Percentiles rank a stretch among this genome's conserved stretches.
These are phyloP conservation scores for Cytospora chrysosperma DNA, from an alignment of 2,329 filamentous ascomycete species.

Conservation along the genomic window DNA sequence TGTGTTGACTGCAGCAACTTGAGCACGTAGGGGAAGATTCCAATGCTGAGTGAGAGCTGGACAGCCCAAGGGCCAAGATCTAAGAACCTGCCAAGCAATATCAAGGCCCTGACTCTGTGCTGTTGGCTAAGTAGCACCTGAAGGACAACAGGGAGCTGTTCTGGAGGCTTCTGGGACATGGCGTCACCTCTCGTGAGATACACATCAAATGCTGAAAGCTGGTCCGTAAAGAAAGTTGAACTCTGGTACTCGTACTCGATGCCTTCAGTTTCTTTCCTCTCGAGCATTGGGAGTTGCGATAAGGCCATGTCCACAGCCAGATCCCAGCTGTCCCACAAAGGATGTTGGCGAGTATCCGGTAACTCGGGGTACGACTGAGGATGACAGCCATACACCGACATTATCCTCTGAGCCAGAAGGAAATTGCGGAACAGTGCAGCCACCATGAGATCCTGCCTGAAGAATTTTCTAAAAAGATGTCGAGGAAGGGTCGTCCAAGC, in stretches of 20 bases:
- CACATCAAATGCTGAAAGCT: conserved; percentile 94
- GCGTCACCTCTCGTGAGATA: conserved; percentile 82
- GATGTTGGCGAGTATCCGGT: conserved; percentile 93
- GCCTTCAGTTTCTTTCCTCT: conserved; percentile 71
- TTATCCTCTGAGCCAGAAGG: conserved; percentile 87
- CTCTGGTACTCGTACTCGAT: conserved; percentile 89
- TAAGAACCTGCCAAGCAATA: conserved; percentile 87
- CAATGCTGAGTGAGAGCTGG: conserved; percentile 94
- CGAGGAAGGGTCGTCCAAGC: conserved; percentile 95
- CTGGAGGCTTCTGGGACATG: conserved; percentile 80
- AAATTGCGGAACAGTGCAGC: conserved; percentile 96
- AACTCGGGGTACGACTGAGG: conserved; percentile 88
- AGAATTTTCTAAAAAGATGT: conserved; percentile 92
- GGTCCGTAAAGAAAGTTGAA: conserved; percentile 94
- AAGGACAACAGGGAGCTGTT: conserved; percentile 92
- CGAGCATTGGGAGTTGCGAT: conserved; percentile 81
- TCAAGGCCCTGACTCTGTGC: conserved; percentile 85
- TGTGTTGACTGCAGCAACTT: conserved; percentile 95
- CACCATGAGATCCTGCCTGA: conserved; percentile 98
- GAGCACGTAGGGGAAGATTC: conserved; percentile 98
- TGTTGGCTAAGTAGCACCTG: conserved; percentile 96
- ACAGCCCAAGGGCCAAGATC: conserved; percentile 98
- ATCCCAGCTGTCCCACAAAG: conserved; percentile 97
- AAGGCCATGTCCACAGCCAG: conserved; percentile 94
- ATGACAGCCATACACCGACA: conserved; percentile 94